Evolutionary conservation across 1,284 basidiomycete species (phyloP).

Genomic region (Malassezia sympodialis): DNA sequence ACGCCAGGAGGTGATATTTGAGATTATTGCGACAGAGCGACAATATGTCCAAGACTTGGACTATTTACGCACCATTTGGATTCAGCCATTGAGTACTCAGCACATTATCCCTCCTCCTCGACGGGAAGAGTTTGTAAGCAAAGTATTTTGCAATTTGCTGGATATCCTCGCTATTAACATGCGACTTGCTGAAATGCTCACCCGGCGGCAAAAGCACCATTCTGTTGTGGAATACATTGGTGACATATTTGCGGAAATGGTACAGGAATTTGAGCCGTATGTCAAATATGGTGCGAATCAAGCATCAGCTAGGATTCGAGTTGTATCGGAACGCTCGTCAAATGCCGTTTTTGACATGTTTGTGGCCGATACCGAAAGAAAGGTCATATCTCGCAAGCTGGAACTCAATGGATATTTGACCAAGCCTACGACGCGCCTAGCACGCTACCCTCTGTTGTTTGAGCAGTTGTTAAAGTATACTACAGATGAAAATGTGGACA

Average conservation of each 20-base stretch:
- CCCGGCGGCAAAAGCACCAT: conserved; percentile 85
- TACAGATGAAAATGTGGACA: conserved; percentile 79
- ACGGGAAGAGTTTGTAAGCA: conserved; percentile 75
- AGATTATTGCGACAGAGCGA: conserved; percentile 94
- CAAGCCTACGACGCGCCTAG: conserved; percentile 92
- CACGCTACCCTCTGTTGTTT: conserved; percentile 84
- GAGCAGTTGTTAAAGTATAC: conserved; percentile 91
- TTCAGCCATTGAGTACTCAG: conserved; percentile 64
- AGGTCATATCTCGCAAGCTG: conserved; percentile 87
- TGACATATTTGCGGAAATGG: conserved; percentile 78
- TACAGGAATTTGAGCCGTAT: conserved; percentile 79
- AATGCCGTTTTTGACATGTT: conserved; percentile 92
- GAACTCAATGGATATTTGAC: conserved; percentile 94
- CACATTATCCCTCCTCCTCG: conserved; percentile 69
- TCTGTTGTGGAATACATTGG: conserved; percentile 85
- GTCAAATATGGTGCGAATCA: conserved; percentile 94
- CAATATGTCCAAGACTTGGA: conserved; percentile 97
- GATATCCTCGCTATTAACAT: conserved; percentile 88
- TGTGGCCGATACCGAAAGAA: conserved; percentile 71
- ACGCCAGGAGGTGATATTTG: conserved; percentile 96
- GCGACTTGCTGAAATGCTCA: conserved; percentile 79
- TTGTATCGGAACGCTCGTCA: conserved; percentile 90
- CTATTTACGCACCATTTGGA: conserved; percentile 86
- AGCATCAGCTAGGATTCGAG: conserved; percentile 94
- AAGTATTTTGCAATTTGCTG: conserved; percentile 96